A percentile compares a stretch with the other conserved stretches of the same genome.
These are phyloP conservation scores for Fusarium ramigenum DNA, from an alignment of 2,329 filamentous ascomycete genomes.

Conservation along the genomic window DNA sequence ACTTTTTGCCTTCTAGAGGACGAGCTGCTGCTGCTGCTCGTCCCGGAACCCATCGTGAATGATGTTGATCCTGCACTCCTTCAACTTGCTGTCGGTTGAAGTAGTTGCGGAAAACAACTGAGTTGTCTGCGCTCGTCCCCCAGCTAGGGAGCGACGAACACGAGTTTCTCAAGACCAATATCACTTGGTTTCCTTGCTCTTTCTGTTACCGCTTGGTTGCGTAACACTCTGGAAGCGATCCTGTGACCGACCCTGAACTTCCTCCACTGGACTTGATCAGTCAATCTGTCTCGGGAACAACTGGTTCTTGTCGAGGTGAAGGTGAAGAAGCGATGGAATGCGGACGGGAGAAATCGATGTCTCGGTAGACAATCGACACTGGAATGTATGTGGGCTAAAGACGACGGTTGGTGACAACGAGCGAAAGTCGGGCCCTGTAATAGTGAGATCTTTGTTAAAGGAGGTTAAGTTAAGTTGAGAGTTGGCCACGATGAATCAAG, in stretches of 20 bases:
- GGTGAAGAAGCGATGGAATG: slow-evolving; percentile 33
- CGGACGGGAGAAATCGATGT: slow-evolving; percentile 22
- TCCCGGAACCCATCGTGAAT: slow-evolving; percentile 39
- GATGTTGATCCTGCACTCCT: slow-evolving; percentile 29
- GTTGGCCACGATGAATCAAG: slow-evolving; percentile 7
- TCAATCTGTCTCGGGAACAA: slow-evolving; percentile 34
- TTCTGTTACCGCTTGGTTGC: slow-evolving; percentile 13
- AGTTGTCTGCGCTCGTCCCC: slow-evolving; percentile 39
- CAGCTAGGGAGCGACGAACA: slow-evolving; percentile 36
- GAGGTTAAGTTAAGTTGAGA: slow-evolving; percentile 12
- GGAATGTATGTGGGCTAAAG: slow-evolving; percentile 35
- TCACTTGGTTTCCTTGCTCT: slow-evolving; percentile 24
- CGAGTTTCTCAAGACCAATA: slow-evolving; percentile 21
- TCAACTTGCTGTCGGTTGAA: slow-evolving; percentile 19
- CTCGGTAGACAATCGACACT: slow-evolving; percentile 27
- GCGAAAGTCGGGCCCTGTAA: slow-evolving; percentile 40
- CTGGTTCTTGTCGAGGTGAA: slow-evolving; percentile 1
- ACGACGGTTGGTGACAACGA: slow-evolving; percentile 39
- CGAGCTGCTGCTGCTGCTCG: slow-evolving; percentile 39
- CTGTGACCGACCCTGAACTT: neutral
- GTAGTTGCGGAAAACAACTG: slow-evolving; percentile 19
- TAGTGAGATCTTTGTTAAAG: slow-evolving; percentile 36
- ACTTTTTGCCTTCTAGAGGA: slow-evolving; percentile 49
- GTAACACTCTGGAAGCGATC: slow-evolving; percentile 1
- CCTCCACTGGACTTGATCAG: slow-evolving; percentile 18